Conservation (phyloP, 208 protist genomes). For the Porcisia hertigi region DNA sequence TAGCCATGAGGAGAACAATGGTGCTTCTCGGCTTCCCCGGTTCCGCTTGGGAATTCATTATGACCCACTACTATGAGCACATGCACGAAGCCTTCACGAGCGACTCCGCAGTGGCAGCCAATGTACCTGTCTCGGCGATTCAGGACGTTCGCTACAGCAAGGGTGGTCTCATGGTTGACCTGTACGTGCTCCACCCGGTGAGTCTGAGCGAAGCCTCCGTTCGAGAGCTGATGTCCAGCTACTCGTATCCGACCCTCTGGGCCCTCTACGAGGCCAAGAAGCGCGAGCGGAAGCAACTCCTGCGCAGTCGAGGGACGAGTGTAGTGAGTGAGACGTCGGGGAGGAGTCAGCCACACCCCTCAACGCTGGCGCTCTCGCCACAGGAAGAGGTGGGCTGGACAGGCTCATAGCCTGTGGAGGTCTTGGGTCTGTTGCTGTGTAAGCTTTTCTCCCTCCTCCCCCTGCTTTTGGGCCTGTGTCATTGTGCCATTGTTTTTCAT, state of each 20-base stretch:
- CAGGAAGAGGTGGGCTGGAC: slow-evolving; percentile 27
- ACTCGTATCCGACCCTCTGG: slow-evolving; percentile 27
- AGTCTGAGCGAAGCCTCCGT: slow-evolving; percentile 9
- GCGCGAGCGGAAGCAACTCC: slow-evolving; percentile 25
- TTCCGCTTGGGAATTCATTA: slow-evolving; percentile 32
- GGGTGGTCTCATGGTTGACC: slow-evolving; percentile 30
- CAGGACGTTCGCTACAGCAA: slow-evolving; percentile 34
- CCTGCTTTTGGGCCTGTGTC: too few species aligned
- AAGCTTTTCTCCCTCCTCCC: neutral
- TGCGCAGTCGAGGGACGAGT: slow-evolving; percentile 8
- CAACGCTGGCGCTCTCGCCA: slow-evolving; percentile 13
- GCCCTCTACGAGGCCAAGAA: slow-evolving; percentile 30
- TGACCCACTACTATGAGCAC: slow-evolving; percentile 32
- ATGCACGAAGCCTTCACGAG: slow-evolving; percentile 33
- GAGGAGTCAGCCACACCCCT: neutral
- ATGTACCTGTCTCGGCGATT: slow-evolving; percentile 24
- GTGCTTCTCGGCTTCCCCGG: slow-evolving; percentile 34
- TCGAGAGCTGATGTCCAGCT: slow-evolving; percentile 31
- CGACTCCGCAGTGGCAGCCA: slow-evolving; percentile 17
- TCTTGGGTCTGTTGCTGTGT: neutral
- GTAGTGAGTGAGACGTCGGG: neutral
- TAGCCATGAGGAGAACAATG: slow-evolving; percentile 27
- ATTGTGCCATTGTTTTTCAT: too few species aligned
- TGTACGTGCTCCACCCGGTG: slow-evolving; percentile 30
- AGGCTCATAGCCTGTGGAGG: neutral